Base-by-base conservation (phyloP, 257 asterid genomes). In the Fraxinus quadrangulata region DNA sequence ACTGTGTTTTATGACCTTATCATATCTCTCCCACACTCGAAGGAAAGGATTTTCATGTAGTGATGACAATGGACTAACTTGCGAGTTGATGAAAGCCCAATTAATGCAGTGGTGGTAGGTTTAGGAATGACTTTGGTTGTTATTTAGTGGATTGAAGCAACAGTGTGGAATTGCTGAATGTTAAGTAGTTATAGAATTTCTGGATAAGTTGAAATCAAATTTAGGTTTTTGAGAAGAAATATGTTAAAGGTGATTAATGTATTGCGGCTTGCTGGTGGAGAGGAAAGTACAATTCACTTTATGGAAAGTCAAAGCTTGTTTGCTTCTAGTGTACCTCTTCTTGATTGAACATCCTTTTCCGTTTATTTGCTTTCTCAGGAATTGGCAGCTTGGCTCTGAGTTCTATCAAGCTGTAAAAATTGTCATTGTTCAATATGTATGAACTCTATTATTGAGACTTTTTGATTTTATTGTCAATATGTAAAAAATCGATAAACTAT, bases 321-420 rank as follows among this genome's bases (percentile, higher is more conserved):
- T 80, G 84, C 90, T 76, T 85, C 98, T 45, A 85, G 96, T 68
- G 82, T 88, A 78, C 97, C 98, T 70, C 94, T 96, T 51, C 76
- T 96, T 72, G 99, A 96, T 81, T 51, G 97, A 93, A 74, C 98
- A 96, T 87, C 98, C 98, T 36, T 96, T 92, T 81, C 99, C 98
- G 16, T 79, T 96, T 79, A 93, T 86, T 74, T 93, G 91, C 82
- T 92, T 87, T 78, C 78, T 93, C 67, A 80, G 87, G 83, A 86
- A 84, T 63, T 93, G 99, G 99, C 83, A 77, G 74, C 97, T 93
- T 11, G 98, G 99, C 72, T 83, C 98, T 63, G 92, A 92, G 75
- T 96, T 96, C 87, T 96, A 93, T 83, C 96, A 96, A 26, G 28
- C 28, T 26, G 28, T 26, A 26, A 26, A 26, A 26, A 26, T 26